Evolutionary conservation across 2,329 filamentous ascomycete genomes (phyloP), one percentile per base, ranked within the genome.

Genomic region (Annulohypoxylon truncatum): DNA sequence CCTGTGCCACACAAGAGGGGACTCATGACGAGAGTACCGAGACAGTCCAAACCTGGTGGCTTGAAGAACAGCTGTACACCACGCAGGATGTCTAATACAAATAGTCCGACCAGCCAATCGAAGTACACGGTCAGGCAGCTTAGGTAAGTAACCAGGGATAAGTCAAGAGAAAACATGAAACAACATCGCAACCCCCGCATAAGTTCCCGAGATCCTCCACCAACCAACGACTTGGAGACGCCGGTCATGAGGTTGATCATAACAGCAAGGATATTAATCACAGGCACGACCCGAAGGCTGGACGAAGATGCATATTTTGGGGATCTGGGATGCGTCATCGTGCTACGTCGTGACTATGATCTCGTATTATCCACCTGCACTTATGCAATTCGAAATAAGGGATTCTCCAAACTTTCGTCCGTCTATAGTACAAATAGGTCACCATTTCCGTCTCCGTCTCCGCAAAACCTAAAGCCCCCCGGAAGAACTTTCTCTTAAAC

Each of bases 161-260:
- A 55, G 18, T 56, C 40, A 35, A 51, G 55, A 42, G 26, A 38
- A 50, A 54, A 52, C 26, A 51, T 46, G 56, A 65, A 57, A 65
- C 56, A 65, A 50, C 35, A 18, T 20, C 20, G 31, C 46, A 28
- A 7, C 22, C 62, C 62, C 61, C 51, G 61, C 61, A 64, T 46
- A 42, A 2, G 9, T 47, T 40, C 33, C 44, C 62, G 35, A 42
- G 29, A 35, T 44, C 50, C 24, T 63, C 59, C 42, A 35, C 64
- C 64, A 66, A 66, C 64, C 59, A 66, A 15, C 29, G 20, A 9
- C 15, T 47, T 22, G 35, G 54, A 15, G 42, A 35, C 13, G 10
- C 29, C 50, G 44, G 54, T 66, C 64, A 63, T 63, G 44, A 52
- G 64, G 53, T 33, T 42, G 64, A 63, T 62, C 59, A 63, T 54